phyloP scores from a whole-genome alignment of 164 flowering plant genomes.

The Vitis vinifera region DNA sequence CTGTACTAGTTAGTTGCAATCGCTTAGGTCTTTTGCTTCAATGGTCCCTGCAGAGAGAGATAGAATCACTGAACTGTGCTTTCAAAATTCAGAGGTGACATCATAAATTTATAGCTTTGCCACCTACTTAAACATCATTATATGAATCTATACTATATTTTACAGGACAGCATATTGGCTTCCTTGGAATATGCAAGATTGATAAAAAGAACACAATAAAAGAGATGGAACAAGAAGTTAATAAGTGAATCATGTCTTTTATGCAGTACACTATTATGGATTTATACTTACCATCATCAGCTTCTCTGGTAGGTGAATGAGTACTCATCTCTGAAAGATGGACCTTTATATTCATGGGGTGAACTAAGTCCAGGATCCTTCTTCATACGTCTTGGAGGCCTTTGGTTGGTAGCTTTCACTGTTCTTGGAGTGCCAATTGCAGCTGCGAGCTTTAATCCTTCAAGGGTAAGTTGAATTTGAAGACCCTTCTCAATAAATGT shows the following conservation, averaged over 20 bases:
- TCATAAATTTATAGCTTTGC: not conserved
- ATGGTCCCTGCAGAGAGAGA: not conserved
- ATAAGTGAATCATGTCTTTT: not conserved
- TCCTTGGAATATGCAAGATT: too few species aligned
- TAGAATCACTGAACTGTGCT: not conserved
- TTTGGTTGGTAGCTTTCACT: slow-evolving; percentile 79
- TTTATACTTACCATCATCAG: slow-evolving; percentile 6
- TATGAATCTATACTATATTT: too few species aligned
- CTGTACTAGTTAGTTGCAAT: not conserved
- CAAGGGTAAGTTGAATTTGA: slow-evolving; percentile 50
- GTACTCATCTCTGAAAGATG: slow-evolving; percentile 84
- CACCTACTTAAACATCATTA: too few species aligned
- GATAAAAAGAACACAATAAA: too few species aligned
- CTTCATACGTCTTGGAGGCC: slow-evolving; percentile 80
- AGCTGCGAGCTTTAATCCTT: slow-evolving; percentile 95
- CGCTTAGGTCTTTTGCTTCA: too few species aligned
- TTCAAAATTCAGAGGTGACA: too few species aligned
- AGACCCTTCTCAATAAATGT: not conserved
- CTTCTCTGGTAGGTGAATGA: slow-evolving; percentile 71
- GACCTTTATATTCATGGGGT: slow-evolving; percentile 87
- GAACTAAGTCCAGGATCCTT: slow-evolving; percentile 73
- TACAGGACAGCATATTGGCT: too few species aligned
- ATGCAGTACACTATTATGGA: not conserved
- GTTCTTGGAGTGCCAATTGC: slow-evolving; percentile 86
- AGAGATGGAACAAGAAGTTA: too few species aligned